Conservation (phyloP, 2,329 filamentous ascomycete species). For the Apiospora aurea region DNA sequence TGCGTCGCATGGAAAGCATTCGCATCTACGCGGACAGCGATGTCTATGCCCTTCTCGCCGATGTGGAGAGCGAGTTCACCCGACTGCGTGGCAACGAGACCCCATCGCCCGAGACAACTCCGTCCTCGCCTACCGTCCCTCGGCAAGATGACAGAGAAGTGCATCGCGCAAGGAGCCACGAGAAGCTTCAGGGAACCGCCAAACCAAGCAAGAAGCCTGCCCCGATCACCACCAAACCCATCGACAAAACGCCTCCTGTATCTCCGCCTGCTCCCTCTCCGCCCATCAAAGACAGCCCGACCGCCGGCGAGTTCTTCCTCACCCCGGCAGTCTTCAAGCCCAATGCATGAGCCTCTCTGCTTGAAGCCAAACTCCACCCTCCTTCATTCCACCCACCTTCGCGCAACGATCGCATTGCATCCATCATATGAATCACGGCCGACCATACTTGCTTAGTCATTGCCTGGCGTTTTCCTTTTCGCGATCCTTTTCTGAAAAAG, state of each 20-base stretch:
- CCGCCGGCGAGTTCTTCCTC: slow-evolving; percentile 50
- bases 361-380: slow-evolving; percentile 3
- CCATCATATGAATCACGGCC: slow-evolving; percentile 25
- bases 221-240: slow-evolving; percentile 26
- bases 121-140: slow-evolving; percentile 30
- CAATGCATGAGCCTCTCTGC: slow-evolving; percentile 1
- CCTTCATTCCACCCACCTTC: not conserved
- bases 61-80: slow-evolving; percentile 69
- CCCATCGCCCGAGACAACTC: not conserved
- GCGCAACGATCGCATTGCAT: slow-evolving; percentile 6
- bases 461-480: slow-evolving; percentile 19
- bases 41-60: slow-evolving; percentile 70
- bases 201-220: not conserved
- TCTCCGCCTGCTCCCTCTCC: slow-evolving; percentile 45
- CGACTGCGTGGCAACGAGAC: slow-evolving; percentile 45
- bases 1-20: slow-evolving; percentile 64
- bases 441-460: slow-evolving; percentile 11
- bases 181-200: slow-evolving; percentile 50
- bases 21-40: slow-evolving; percentile 73
- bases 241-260: slow-evolving; percentile 33
- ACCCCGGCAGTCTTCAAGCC: slow-evolving; percentile 60
- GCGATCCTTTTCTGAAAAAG: slow-evolving; percentile 20
- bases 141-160: slow-evolving; percentile 50
- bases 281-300: slow-evolving; percentile 42
- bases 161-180: slow-evolving; percentile 59